Base-by-base conservation (phyloP, 1,284 basidiomycete species). In the Apiotrichum sp. region DNA sequence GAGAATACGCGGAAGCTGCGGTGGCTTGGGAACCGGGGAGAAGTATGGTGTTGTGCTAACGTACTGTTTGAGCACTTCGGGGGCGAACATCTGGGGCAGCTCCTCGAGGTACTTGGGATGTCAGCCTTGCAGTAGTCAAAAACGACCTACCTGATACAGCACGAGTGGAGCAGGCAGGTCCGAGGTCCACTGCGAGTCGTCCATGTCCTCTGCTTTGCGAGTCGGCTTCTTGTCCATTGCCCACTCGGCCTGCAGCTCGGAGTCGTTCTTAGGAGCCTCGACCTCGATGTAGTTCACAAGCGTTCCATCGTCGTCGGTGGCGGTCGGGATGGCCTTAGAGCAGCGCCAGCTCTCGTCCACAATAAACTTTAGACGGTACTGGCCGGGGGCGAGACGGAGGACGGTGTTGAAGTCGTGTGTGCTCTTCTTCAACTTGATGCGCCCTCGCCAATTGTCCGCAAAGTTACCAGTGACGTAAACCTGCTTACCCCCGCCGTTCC, bases 291-390 rank as follows among this genome's bases (percentile, higher is more conserved):
- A 98, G 78, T 98, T 98, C 63, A 96, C 92, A 52, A 98, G 80
- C 36, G 88, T 89, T 35, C 96, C 95, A 68, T 96, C 89, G 65
- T 93, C 90, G 71, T 98, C 93, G 35, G 93, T 91, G 1, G 93
- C 91, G 1, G 89, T 89, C 7, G 92, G 88, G 29, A 96, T 82
- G 62, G 92, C 86, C 63, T 80, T 79, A 10, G 81, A 81, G 53
- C 82, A 82, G 57, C 86, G 84, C 86, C 88, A 93, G 51, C 86
- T 83, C 57, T 90, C 88, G 74, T 98, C 96, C 58, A 98, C 91
- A 64, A 98, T 84, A 79, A 98, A 98, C 63, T 93, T 92, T 71
- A 98, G 82, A 59, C 95, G 89, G 71, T 98, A 93, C 2, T 93
- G 93, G 29, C 95, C 96, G 0, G 93, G 92, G 11, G 86, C 83